phyloP scores from a whole-genome alignment of 192 early-diverging fungal genomes.

The Backusella australiensis region DNA sequence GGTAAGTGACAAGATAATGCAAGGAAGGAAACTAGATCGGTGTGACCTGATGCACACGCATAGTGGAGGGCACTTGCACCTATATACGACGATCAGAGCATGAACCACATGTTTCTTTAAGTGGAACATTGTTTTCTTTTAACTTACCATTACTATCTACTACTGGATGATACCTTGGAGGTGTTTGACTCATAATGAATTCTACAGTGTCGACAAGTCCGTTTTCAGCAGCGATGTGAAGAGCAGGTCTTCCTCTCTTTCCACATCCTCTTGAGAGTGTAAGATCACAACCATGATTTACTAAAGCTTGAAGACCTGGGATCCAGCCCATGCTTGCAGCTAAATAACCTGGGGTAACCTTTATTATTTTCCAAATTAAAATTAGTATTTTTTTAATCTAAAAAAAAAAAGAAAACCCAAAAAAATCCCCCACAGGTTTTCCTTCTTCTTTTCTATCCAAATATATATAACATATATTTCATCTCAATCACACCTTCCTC shows the following conservation, averaged over 20 bases:
- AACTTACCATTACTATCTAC: conserved; percentile 20
- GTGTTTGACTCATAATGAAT: conserved; percentile 18
- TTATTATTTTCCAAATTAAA: conserved; percentile 1
- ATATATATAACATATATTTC: background rate
- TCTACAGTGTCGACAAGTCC: conserved; percentile 13
- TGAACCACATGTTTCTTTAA: background rate
- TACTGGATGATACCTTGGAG: background rate
- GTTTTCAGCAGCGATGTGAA: conserved; percentile 31
- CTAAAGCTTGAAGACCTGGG: conserved; percentile 30
- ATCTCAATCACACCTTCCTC: background rate
- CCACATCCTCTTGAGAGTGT: conserved; percentile 20
- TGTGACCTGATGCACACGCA: conserved; percentile 31
- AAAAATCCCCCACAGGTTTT: too few relatives aligned
- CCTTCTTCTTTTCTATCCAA: background rate
- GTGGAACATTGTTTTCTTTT: background rate
- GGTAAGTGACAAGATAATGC: conserved; percentile 17
- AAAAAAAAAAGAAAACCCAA: too few relatives aligned
- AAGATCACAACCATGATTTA: conserved; percentile 30
- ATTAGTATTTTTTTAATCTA: too few relatives aligned
- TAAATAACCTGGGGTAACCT: conserved; percentile 30
- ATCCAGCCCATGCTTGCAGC: conserved; percentile 36
- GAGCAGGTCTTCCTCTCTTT: conserved; percentile 19
- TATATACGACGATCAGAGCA: background rate
- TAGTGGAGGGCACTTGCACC: conserved; percentile 35
- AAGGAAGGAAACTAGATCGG: conserved; percentile 22